Base-by-base conservation (phyloP, 2,329 filamentous ascomycete genomes). In the Beauveria varroae region DNA sequence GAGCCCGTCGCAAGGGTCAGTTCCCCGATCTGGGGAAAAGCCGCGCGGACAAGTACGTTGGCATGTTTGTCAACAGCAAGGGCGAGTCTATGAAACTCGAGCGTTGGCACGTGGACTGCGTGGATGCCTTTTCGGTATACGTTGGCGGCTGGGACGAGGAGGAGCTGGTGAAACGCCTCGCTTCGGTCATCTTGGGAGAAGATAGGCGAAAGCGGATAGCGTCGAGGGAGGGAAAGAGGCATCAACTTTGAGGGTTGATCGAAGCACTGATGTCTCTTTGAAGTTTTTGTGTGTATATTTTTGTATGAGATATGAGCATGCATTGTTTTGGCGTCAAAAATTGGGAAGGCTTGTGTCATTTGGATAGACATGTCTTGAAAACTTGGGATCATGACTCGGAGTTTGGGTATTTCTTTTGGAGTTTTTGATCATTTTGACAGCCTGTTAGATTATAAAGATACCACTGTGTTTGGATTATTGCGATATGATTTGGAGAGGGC, bases 21-120 rank as follows among this genome's bases (percentile, higher is more conserved):
- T 37, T 37, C 34, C 3, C 74, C 76, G 3, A 75, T 74, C 47
- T 69, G 69, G 9, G 60, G 65, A 62, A 63, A 70, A 53, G 67
- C 10, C 65, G 66, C 18, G 69, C 73, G 1, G 68, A 70, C 47
- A 67, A 69, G 47, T 74, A 81, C 37, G 71, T 83, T 2, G 81
- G 81, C 61, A 81, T 79, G 67, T 75, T 73, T 28, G 78, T 85
- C 61, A 68, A 70, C 26, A 76, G 78, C 30, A 76, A 79, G 41
- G 79, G 76, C 51, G 73, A 78, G 68, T 69, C 71, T 5, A 73
- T 86, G 72, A 64, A 73, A 24, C 72, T 86, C 20, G 77, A 84
- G 69, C 68, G 74, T 61, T 85, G 82, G 82, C 83, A 86, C 63
- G 70, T 85, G 20, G 82, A 86, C 62, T 76, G 84, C 59, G 76